A percentile compares a stretch with the other conserved stretches of the same genome.
These are phyloP conservation scores for Fusarium austroafricanum DNA, from an alignment of 2,329 filamentous ascomycete species.

Conservation along the genomic window DNA sequence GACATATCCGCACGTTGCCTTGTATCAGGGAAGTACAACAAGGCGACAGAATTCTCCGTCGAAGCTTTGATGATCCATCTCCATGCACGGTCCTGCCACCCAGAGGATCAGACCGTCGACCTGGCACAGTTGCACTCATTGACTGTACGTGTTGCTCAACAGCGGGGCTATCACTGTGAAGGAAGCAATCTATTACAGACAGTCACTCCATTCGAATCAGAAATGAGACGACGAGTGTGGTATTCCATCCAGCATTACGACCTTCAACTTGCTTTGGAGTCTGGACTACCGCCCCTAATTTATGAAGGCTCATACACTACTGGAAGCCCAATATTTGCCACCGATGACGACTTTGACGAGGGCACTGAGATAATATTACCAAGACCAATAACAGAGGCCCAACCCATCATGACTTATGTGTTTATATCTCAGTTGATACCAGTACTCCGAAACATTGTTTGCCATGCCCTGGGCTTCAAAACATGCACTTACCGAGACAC, in stretches of 20 bases:
- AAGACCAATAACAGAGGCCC: neutral
- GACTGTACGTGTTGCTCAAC: slow-evolving; percentile 19
- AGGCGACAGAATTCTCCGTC: slow-evolving; percentile 4
- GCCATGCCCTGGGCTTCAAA: slow-evolving; percentile 15
- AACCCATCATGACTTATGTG: neutral
- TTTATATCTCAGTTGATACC: slow-evolving; percentile 23
- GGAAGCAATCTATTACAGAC: neutral
- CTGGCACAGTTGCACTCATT: neutral
- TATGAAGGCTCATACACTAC: slow-evolving; percentile 2
- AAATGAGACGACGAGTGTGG: slow-evolving; percentile 28
- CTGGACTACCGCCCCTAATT: slow-evolving; percentile 10
- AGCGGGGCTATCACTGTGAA: slow-evolving; percentile 6
- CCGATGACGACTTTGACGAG: slow-evolving; percentile 28
- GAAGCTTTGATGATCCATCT: slow-evolving; percentile 22
- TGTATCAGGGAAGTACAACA: slow-evolving; percentile 5
- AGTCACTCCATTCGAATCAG: slow-evolving; percentile 13
- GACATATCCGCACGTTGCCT: slow-evolving; percentile 18
- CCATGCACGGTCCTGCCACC: slow-evolving; percentile 2
- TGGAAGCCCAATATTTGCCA: neutral
- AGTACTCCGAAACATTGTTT: slow-evolving; percentile 2
- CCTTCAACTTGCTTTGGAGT: slow-evolving; percentile 16
- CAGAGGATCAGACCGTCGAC: neutral
- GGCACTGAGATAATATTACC: neutral
- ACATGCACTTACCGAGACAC: neutral
- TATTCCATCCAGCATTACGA: slow-evolving; percentile 29